phyloP scores from a whole-genome alignment of 163 green algal genomes.

The Volvox carteri region DNA sequence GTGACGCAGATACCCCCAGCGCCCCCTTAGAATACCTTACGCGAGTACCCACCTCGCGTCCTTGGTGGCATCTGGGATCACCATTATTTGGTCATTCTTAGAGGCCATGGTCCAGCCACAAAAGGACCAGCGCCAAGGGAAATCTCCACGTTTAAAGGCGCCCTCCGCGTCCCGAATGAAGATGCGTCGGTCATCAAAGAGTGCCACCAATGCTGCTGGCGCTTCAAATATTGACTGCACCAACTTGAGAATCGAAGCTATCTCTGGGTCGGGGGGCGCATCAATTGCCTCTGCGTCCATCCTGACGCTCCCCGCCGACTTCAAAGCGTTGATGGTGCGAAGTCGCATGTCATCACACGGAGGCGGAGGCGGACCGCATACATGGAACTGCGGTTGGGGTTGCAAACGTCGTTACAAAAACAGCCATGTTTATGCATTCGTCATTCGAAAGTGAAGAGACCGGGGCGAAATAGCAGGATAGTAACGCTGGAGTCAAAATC shows the following conservation, averaged over 20 bases:
- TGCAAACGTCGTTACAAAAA: not conserved
- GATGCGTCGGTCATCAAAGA: constrained; percentile 71
- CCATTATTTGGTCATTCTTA: constrained; percentile 62
- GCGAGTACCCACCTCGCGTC: constrained; percentile 59
- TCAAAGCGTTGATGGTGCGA: constrained; percentile 52
- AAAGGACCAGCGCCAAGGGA: constrained; percentile 71
- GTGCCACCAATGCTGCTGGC: constrained; percentile 62
- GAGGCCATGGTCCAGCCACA: constrained; percentile 66
- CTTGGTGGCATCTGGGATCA: constrained; percentile 66
- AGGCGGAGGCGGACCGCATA: constrained; percentile 58
- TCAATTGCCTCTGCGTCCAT: constrained; percentile 48
- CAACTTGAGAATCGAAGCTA: constrained; percentile 69
- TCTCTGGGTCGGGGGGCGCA: constrained; percentile 51
- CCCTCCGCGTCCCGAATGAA: constrained; percentile 63
- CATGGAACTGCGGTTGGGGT: constrained; percentile 36
- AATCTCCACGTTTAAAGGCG: constrained; percentile 65
- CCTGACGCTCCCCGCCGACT: not conserved
- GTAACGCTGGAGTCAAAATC: too few species aligned
- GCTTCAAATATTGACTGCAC: constrained; percentile 69
- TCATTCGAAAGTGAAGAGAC: too few species aligned
- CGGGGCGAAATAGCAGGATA: too few species aligned
- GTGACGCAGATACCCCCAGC: too few species aligned
- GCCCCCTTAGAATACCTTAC: not conserved
- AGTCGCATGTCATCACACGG: constrained; percentile 59
- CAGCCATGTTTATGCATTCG: too few species aligned